Conservation (phyloP, 192 early-diverging fungal genomes). For the Mortierella hygrophila region DNA sequence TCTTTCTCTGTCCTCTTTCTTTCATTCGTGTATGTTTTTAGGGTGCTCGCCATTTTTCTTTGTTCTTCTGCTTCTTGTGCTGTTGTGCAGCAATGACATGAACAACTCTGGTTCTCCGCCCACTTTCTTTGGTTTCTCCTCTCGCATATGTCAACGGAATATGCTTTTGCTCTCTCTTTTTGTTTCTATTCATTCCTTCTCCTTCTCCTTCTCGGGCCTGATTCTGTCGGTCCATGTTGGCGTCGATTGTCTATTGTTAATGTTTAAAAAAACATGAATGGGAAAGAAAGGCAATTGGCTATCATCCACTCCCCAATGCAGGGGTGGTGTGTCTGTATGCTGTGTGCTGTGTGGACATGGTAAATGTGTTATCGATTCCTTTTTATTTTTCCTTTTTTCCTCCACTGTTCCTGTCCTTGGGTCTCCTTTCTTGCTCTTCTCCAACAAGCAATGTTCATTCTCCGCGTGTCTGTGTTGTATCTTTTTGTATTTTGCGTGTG, state of each 20-base stretch:
- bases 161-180: not conserved
- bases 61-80: not conserved
- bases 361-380: not conserved
- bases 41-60: not conserved
- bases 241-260: not conserved
- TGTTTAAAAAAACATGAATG: not conserved
- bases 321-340: not conserved
- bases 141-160: not conserved
- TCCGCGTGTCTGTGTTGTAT: not conserved
- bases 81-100: too few species aligned
- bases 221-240: not conserved
- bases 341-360: not conserved
- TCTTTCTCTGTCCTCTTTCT: slow-evolving; percentile 2
- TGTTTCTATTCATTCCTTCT: not conserved
- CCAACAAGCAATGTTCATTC: not conserved
- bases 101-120: not conserved
- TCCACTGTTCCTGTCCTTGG: not conserved
- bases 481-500: slow-evolving; percentile 1
- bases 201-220: not conserved
- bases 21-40: not conserved
- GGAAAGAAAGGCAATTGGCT: not conserved
- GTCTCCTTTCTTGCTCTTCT: not conserved
- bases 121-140: not conserved
- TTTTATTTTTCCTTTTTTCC: not conserved
- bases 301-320: not conserved